Evolutionary conservation across 306 rosid genomes (phyloP).

Genomic region (Dryas octopetala): DNA sequence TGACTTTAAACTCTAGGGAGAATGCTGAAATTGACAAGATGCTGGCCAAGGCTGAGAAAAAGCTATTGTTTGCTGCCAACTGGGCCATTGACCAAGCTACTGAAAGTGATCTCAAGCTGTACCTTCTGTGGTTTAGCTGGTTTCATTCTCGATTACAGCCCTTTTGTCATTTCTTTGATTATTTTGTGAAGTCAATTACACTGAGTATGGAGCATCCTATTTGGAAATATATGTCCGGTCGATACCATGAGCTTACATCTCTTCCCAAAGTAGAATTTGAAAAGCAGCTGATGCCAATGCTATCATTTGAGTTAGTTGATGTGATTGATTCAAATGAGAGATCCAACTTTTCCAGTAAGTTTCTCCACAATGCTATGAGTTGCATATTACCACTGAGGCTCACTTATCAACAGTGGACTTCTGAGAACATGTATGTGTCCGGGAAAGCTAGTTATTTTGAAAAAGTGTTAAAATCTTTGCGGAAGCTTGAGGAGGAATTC

Average conservation of each 20-base stretch:
- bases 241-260: slow-evolving; percentile 25
- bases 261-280: slow-evolving; percentile 33
- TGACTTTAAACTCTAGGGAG: slow-evolving; percentile 19
- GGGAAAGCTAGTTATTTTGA: slow-evolving; percentile 29
- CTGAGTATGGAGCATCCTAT: slow-evolving; percentile 60
- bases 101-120: slow-evolving; percentile 59
- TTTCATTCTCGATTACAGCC: slow-evolving; percentile 54
- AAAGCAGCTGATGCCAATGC: slow-evolving; percentile 50
- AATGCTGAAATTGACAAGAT: slow-evolving; percentile 35
- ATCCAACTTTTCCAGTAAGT: slow-evolving; percentile 15
- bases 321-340: slow-evolving; percentile 37
- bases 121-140: slow-evolving; percentile 66
- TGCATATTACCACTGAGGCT: slow-evolving; percentile 51
- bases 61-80: slow-evolving; percentile 72
- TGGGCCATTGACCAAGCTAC: slow-evolving; percentile 85
- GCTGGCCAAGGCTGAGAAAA: slow-evolving; percentile 36
- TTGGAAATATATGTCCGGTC: slow-evolving; percentile 54
- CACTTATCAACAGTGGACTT: slow-evolving; percentile 58
- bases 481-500: slow-evolving; percentile 58
- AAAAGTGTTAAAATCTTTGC: slow-evolving; percentile 53
- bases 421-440: slow-evolving; percentile 37
- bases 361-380: slow-evolving; percentile 53
- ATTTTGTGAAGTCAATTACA: slow-evolving; percentile 37
- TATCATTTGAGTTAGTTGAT: slow-evolving; percentile 55
- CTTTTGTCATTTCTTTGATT: slow-evolving; percentile 49